phyloP scores from a whole-genome alignment of 1,139 yeast species.

The Yamadazyma triangularis region DNA sequence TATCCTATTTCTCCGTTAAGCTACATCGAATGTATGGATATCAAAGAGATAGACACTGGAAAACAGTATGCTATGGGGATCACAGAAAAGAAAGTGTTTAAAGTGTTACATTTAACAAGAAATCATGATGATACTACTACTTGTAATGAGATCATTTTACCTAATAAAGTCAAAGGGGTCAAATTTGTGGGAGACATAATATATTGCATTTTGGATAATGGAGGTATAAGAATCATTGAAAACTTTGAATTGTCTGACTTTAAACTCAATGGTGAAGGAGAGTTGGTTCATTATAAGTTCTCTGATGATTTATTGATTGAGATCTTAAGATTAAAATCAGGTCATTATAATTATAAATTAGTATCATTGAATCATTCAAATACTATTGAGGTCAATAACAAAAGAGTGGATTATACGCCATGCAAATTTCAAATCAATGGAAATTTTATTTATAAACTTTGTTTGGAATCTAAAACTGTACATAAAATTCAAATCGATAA shows the following conservation, averaged over 20 bases:
- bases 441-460: constrained; percentile 9
- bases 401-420: constrained; percentile 1
- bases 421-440: constrained; percentile 6
- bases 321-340: constrained; percentile 12
- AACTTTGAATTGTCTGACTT: constrained; percentile 6
- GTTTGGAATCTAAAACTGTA: constrained; percentile 4
- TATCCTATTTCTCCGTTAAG: constrained; percentile 65
- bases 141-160: constrained; percentile 11
- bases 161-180: constrained; percentile 27
- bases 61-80: constrained; percentile 38
- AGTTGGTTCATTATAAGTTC: constrained; percentile 2
- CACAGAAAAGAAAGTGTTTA: constrained; percentile 43
- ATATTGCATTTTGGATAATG: constrained; percentile 38
- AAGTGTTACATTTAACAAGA: constrained; percentile 25
- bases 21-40: constrained; percentile 40
- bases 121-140: constrained; percentile 20
- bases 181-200: constrained; percentile 28
- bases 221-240: constrained; percentile 34
- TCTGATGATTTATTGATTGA: constrained; percentile 20
- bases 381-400: neutral
- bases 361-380: neutral
- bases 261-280: neutral
- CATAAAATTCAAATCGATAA: constrained; percentile 12
- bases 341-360: constrained; percentile 2
- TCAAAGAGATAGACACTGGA: constrained; percentile 16